Evolutionary conservation across 441 rosid species (phyloP).

Genomic region (Brassica balearica): DNA sequence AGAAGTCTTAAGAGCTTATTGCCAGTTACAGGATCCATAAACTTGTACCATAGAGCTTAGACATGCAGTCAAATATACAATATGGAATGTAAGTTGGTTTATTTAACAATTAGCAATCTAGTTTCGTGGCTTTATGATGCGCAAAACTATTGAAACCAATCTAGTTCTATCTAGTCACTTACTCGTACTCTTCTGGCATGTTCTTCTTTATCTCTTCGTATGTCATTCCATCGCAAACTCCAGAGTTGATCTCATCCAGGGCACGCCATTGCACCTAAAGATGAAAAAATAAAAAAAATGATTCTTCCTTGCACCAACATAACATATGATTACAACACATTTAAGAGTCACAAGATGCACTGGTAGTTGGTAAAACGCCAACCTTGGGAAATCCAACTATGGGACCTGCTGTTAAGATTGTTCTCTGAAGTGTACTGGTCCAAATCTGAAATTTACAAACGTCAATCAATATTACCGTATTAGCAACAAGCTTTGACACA

Average conservation of each 20-base stretch:
- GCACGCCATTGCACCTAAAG: conserved; percentile 98
- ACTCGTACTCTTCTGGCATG: conserved; percentile 98
- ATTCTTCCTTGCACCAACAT: conserved; percentile 17
- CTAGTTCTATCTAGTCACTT: conserved; percentile 44
- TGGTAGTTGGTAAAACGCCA: conserved; percentile 27
- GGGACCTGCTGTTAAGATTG: conserved; percentile 87
- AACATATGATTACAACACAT: conserved; percentile 5
- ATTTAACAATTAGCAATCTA: neutral
- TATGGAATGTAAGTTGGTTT: neutral
- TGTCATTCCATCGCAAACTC: conserved; percentile 99
- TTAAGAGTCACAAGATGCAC: neutral
- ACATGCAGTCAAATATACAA: neutral
- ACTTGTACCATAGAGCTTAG: conserved; percentile 6
- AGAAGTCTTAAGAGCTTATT: conserved; percentile 18
- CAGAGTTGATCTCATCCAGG: conserved; percentile 97
- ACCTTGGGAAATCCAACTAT: conserved; percentile 97
- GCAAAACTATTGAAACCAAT: neutral
- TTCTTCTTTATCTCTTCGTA: conserved; percentile 94
- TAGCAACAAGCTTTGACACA: conserved; percentile 15
- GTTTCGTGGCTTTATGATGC: conserved; percentile 25
- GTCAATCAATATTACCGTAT: conserved; percentile 8
- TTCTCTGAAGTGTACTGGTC: conserved; percentile 98
- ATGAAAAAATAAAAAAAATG: conserved; percentile 19
- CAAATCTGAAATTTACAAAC: conserved; percentile 69
- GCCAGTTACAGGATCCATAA: conserved; percentile 7